Evolutionary conservation across 495 filamentous ascomycete genomes (phyloP).

Genomic region (Talaromyces ruber): DNA sequence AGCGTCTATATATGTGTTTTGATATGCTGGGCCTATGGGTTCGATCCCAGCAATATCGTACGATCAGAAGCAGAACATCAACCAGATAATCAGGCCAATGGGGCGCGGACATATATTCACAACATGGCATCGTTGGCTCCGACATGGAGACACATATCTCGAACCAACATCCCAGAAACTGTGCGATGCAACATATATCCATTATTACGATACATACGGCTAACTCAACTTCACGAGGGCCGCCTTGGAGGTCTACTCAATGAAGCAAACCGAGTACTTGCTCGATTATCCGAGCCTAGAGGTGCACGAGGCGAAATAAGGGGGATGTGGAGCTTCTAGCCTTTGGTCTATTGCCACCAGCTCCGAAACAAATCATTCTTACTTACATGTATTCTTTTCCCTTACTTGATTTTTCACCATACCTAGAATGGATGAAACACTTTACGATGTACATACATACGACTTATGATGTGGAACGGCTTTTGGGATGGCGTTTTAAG

Average conservation of each 20-base stretch:
- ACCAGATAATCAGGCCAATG: background rate
- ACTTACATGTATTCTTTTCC: background rate
- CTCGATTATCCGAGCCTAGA: conserved; percentile 9
- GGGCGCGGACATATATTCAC: conserved; percentile 4
- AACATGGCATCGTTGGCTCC: conserved; percentile 7
- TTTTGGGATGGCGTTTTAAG: background rate
- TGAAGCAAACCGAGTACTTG: conserved; percentile 13
- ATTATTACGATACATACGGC: background rate
- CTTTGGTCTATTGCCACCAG: background rate
- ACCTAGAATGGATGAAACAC: background rate
- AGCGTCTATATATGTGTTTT: conserved; percentile 13
- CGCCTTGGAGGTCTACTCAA: conserved; percentile 12
- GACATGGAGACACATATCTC: conserved; percentile 7
- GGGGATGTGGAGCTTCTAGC: conserved; percentile 9
- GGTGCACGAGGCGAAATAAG: conserved; percentile 5
- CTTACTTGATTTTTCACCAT: background rate
- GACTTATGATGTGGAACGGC: background rate
- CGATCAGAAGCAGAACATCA: background rate
- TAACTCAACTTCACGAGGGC: conserved; percentile 1
- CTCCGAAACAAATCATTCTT: background rate
- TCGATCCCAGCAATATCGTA: background rate
- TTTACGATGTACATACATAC: conserved; percentile 2
- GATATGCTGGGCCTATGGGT: conserved; percentile 16
- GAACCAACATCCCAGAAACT: background rate
- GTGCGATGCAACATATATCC: conserved; percentile 6